These are phyloP conservation scores for Pythium monospermum DNA, from an alignment of 352 stramenopile species.

Conservation along the genomic window DNA sequence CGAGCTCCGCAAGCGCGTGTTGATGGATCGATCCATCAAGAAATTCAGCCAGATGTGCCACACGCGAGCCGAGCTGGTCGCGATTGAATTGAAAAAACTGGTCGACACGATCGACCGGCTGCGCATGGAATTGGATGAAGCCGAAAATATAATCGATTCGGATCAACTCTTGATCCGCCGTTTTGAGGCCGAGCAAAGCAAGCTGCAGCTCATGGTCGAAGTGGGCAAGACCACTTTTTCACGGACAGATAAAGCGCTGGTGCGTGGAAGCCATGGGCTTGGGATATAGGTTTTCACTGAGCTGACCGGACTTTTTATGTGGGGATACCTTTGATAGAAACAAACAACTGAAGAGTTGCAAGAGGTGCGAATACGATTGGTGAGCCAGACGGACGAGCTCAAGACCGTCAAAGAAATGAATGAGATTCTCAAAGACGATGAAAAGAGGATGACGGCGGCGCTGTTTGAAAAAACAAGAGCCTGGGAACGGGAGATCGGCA, in stretches of 20 bases:
- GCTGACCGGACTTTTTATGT: neutral
- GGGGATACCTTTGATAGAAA: slow-evolving; percentile 28
- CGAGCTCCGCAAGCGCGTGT: slow-evolving; percentile 59
- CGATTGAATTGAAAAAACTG: slow-evolving; percentile 52
- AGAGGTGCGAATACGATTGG: slow-evolving; percentile 25
- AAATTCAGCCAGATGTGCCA: slow-evolving; percentile 65
- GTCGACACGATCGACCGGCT: slow-evolving; percentile 34
- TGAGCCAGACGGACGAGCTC: slow-evolving; percentile 32
- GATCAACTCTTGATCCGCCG: slow-evolving; percentile 55
- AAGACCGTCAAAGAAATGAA: slow-evolving; percentile 26
- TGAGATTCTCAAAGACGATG: slow-evolving; percentile 40
- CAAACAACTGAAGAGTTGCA: slow-evolving; percentile 48
- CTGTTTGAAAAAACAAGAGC: slow-evolving; percentile 74
- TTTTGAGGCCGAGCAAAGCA: slow-evolving; percentile 57
- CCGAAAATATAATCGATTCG: slow-evolving; percentile 70
- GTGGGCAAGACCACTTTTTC: slow-evolving; percentile 47
- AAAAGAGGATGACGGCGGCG: slow-evolving; percentile 44
- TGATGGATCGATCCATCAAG: slow-evolving; percentile 70
- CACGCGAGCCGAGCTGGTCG: slow-evolving; percentile 50
- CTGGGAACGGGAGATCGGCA: slow-evolving; percentile 58
- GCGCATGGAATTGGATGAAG: slow-evolving; percentile 51
- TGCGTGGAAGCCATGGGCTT: slow-evolving; percentile 13
- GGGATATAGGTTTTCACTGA: neutral
- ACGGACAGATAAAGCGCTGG: slow-evolving; percentile 43
- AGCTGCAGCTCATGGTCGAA: slow-evolving; percentile 59